Evolutionary conservation across 345 rosid species (phyloP), one percentile per base, ranked within the genome.

Genomic region (Angophora floribunda): DNA sequence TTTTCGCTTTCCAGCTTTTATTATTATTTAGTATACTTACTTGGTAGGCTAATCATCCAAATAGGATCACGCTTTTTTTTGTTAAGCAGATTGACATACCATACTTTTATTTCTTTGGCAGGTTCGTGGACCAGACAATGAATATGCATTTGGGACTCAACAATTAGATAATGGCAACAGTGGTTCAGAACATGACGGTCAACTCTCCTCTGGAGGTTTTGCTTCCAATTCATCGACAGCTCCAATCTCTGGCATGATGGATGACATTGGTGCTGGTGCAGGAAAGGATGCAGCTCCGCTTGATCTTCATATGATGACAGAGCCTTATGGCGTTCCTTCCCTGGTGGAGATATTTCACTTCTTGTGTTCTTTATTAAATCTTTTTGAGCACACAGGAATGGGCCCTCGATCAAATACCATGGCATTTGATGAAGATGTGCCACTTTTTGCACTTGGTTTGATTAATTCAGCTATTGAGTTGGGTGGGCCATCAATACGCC

Each of bases 301-400:
- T 91, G 99, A 97, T 94, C 89, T 92, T 91, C 97, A 95, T 90
- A 92, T 95, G 82, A 95, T 96, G 98, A 94, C 95, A 88, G 98
- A 96, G 91, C 99, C 98, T 61, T 98, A 95, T 92, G 99, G 99
- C 59, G 95, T 96, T 67, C 99, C 99, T 82, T 95, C 98, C 92
- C 95, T 98, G 99, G 99, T 98, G 92, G 99, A 98, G 91, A 95
- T 97, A 91, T 98, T 98, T 91, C 98, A 98, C 90, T 98, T 97
- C 57, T 88, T 97, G 90, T 98, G 99, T 89, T 93, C 99, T 87
- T 90, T 96, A 86, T 90, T 97, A 90, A 95, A 97, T 93, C 95
- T 89, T 90, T 94, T 91, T 82, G 99, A 98, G 93, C 95, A 94
- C 86, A 92, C 91, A 91, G 98, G 96, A 91, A 93, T 95, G 93